Evolutionary conservation across 129 eudicot genomes (phyloP), one percentile per base, ranked within the genome.

Genomic region (Cynara cardunculus): DNA sequence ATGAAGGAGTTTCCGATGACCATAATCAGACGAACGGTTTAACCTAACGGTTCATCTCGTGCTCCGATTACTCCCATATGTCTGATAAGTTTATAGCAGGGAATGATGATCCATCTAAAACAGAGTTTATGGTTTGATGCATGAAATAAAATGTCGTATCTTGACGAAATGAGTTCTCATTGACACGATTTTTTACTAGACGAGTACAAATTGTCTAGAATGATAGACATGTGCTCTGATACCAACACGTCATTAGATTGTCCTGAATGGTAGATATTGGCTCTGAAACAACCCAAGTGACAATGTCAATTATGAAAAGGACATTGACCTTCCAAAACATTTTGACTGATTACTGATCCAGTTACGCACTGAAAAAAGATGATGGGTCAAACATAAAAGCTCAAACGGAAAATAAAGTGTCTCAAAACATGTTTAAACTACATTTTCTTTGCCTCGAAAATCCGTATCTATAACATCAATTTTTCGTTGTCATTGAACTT

Each of bases 1-100:
- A 71, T 25, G 84, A 71, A 75, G 49, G 71, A 81, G 66, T 44
- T 56, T 18, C 24, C n/a, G 76, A 31, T 79, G 53, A 46, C 49
- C 82, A 71, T 24, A 72, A 35, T 18, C 25, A 1, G 35, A 78
- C 25, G 10, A 72, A 25, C n/a, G 64, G 71, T 2, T 34, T 53
- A 49, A 18, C 65, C 32, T 68, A 69, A 53, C 34, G 19, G 75
- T 32, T 13, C 3, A 53, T 67, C 30, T 69, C 10, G 5, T 21
- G 49, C 22, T 62, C 62, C 39, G 53, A 44, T 32, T 9, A 1
- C 25, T 49, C 19, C 25, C 41, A 10, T 25, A 62, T 18, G 26
- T 66, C 70, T 74, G 25, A 66, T 81, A 80, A 72, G 46, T 61
- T 62, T 59, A 41, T 44, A 30, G 10, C 11, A n/a, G 70, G 46